phyloP scores from a whole-genome alignment of 2,329 filamentous ascomycete species.

The Akanthomyces uredinophilus region DNA sequence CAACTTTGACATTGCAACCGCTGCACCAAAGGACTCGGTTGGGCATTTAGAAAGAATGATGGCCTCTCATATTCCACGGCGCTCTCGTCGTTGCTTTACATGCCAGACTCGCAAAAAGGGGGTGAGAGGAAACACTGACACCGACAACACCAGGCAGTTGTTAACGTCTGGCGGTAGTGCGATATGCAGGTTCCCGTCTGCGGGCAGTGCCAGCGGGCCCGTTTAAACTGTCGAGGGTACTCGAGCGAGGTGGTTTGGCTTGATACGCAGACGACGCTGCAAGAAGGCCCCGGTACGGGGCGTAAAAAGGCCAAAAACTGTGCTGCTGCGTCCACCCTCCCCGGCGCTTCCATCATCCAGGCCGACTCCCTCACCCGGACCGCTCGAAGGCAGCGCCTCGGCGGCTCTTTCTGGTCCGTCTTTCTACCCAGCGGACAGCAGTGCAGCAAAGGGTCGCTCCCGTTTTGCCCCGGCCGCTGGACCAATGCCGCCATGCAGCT shows the following conservation, averaged over 20 bases:
- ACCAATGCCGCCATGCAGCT: not conserved
- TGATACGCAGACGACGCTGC: not conserved
- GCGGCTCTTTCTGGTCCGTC: not conserved
- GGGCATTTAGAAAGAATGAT: not conserved
- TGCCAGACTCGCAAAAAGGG: constrained; percentile 2
- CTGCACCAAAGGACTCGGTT: no score
- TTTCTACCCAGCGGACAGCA: not conserved
- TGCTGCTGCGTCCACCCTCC: not conserved
- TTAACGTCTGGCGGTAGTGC: not conserved
- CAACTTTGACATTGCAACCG: no score
- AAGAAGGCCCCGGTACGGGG: not conserved
- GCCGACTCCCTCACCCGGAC: not conserved
- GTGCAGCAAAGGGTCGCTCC: not conserved
- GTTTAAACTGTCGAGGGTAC: not conserved
- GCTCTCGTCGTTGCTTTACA: not conserved
- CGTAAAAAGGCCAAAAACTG: not conserved
- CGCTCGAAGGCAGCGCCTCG: not conserved
- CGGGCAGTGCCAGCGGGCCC: not conserved
- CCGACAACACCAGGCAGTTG: not conserved
- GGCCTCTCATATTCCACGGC: not conserved
- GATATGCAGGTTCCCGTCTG: not conserved
- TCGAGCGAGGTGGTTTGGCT: not conserved
- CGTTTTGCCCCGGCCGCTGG: not conserved
- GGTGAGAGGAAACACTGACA: not conserved
- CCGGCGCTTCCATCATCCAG: not conserved